A percentile compares a stretch with the other conserved stretches of the same genome.
Conservation (phyloP, 2,329 filamentous ascomycete genomes). For the Sclerotinia minor region DNA sequence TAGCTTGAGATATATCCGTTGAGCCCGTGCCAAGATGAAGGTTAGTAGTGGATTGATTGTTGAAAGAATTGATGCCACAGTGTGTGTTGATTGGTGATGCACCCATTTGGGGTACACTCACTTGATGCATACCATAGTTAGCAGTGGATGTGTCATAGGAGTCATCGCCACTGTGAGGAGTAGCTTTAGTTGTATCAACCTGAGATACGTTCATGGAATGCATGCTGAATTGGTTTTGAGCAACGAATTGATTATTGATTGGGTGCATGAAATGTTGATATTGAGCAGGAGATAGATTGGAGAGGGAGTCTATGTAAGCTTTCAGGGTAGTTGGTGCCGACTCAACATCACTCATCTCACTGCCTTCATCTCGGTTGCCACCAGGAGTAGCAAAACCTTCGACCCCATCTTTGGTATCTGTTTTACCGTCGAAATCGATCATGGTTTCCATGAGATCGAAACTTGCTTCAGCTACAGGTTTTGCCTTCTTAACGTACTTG, state of each 20-base stretch:
- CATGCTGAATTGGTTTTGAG: not conserved
- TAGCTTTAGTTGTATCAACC: not conserved
- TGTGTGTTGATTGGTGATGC: too few species aligned
- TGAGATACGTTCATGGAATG: too few species aligned
- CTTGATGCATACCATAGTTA: not conserved
- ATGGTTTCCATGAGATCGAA: not conserved
- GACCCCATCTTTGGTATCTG: not conserved
- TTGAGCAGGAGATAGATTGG: not conserved
- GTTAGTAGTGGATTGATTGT: not conserved
- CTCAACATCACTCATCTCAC: not conserved
- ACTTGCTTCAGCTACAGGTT: not conserved
- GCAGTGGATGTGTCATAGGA: not conserved
- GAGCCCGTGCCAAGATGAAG: not conserved
- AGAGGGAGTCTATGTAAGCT: too few species aligned
- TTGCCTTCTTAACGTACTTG: slow-evolving; percentile 3
- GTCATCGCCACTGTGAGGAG: not conserved
- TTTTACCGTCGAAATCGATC: not conserved
- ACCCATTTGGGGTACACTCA: too few species aligned
- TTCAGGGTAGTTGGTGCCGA: too few species aligned
- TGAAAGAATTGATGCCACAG: not conserved
- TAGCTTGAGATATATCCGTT: not conserved
- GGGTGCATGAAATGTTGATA: not conserved
- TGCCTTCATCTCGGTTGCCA: not conserved
- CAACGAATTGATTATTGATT: not conserved
- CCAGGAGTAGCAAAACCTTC: not conserved